Percentiles rank a stretch among this genome's conserved stretches.
phyloP scores from a whole-genome alignment of 202 grass and related monocot genomes.

The Setaria viridis region DNA sequence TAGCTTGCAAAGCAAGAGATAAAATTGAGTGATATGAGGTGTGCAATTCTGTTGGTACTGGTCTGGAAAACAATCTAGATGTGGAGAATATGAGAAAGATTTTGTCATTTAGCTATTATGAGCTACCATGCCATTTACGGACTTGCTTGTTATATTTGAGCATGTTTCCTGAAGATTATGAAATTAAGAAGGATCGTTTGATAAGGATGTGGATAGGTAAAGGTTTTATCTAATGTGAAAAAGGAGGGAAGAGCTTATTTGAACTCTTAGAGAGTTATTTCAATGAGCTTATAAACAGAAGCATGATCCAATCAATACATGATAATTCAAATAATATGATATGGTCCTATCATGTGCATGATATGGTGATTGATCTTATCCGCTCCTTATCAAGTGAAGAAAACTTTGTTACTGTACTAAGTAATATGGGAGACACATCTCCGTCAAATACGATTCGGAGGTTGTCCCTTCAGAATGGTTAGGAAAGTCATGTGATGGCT shows the following conservation, averaged over 20 bases:
- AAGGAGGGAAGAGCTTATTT: background rate
- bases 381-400: background rate
- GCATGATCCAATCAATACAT: background rate
- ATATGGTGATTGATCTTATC: constrained; percentile 1
- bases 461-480: background rate
- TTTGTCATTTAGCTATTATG: background rate
- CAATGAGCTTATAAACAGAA: background rate
- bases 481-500: background rate
- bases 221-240: background rate
- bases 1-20: background rate
- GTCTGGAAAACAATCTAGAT: background rate
- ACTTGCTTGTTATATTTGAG: no score
- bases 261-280: background rate
- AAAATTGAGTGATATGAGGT: background rate
- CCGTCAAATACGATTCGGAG: background rate
- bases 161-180: no score
- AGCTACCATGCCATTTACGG: no score
- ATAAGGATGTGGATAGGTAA: background rate
- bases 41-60: background rate
- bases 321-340: background rate
- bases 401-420: background rate
- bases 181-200: no score
- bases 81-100: background rate
- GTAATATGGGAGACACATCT: background rate
- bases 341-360: background rate